phyloP scores from a whole-genome alignment of 2,329 filamentous ascomycete genomes.

The Pseudogymnoascus sp. region DNA sequence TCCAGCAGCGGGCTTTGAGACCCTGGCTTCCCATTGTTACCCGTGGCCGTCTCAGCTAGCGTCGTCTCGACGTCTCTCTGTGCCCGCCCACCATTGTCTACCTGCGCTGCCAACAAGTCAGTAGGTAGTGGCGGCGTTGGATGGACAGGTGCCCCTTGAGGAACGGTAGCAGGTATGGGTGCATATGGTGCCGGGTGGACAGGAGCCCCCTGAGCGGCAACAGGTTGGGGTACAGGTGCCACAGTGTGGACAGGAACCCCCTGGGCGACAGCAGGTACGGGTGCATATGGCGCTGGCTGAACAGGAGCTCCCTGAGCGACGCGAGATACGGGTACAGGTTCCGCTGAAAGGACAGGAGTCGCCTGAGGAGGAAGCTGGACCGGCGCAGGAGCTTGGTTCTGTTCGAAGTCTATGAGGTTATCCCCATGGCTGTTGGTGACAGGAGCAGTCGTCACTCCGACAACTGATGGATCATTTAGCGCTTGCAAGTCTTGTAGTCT shows the following conservation, averaged over 20 bases:
- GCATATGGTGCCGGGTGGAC: not conserved
- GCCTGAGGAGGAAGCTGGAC: not conserved
- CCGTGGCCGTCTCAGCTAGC: slow-evolving; percentile 19
- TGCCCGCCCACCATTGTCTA: slow-evolving; percentile 19
- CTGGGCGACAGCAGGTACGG: not conserved
- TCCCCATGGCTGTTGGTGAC: slow-evolving; percentile 15
- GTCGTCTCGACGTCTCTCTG: slow-evolving; percentile 24
- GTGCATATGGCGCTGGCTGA: not conserved
- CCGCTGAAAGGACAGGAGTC: not conserved
- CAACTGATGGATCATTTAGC: not conserved
- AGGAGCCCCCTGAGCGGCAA: not conserved
- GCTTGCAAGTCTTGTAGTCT: slow-evolving; percentile 16
- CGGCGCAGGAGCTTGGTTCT: slow-evolving; percentile 28
- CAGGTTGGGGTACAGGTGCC: not conserved
- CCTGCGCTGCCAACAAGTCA: slow-evolving; percentile 21
- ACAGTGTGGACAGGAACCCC: not conserved
- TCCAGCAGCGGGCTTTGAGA: slow-evolving; percentile 34
- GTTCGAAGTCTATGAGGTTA: slow-evolving; percentile 51
- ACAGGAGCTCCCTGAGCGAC: not conserved
- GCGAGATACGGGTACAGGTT: not conserved
- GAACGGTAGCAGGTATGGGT: not conserved
- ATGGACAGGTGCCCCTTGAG: not conserved
- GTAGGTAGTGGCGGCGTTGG: slow-evolving; percentile 13
- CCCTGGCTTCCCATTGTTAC: not conserved
- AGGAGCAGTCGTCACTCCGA: not conserved